These are phyloP conservation scores for Penicillium salamii DNA, from an alignment of 495 filamentous ascomycete genomes.

Conservation along the genomic window DNA sequence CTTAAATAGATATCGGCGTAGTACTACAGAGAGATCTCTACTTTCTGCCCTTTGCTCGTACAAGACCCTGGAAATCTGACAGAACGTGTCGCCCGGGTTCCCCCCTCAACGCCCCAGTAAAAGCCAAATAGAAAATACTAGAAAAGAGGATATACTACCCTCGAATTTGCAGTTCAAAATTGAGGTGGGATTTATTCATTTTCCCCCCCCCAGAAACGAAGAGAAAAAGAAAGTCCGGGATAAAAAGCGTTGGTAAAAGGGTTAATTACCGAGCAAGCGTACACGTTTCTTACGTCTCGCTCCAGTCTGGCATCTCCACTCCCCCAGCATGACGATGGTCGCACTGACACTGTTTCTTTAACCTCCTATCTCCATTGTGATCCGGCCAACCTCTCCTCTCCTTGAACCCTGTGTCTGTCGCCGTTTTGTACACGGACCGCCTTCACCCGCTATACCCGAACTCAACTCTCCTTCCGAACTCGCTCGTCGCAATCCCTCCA, in stretches of 20 bases:
- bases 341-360: constrained; percentile 17
- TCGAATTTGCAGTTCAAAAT: too few relatives aligned
- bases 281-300: constrained; percentile 19
- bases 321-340: constrained; percentile 31
- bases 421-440: constrained; percentile 1
- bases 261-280: constrained; percentile 10
- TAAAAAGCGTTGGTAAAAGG: too few relatives aligned
- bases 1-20: too few relatives aligned
- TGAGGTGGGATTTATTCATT: too few relatives aligned
- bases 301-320: constrained; percentile 33
- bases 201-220: too few relatives aligned
- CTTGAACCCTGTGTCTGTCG: neutral
- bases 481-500: constrained; percentile 11
- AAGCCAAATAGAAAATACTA: too few relatives aligned
- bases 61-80: too few relatives aligned
- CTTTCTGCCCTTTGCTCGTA: too few relatives aligned
- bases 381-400: constrained; percentile 3
- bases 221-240: neutral
- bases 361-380: neutral
- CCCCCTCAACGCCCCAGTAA: too few relatives aligned
- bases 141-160: too few relatives aligned
- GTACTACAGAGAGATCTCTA: too few relatives aligned
- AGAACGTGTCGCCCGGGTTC: too few relatives aligned
- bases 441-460: constrained; percentile 2
- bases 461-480: constrained; percentile 10